phyloP scores from a whole-genome alignment of 169 alveolate species.

The Plasmodium cynomolgi region DNA sequence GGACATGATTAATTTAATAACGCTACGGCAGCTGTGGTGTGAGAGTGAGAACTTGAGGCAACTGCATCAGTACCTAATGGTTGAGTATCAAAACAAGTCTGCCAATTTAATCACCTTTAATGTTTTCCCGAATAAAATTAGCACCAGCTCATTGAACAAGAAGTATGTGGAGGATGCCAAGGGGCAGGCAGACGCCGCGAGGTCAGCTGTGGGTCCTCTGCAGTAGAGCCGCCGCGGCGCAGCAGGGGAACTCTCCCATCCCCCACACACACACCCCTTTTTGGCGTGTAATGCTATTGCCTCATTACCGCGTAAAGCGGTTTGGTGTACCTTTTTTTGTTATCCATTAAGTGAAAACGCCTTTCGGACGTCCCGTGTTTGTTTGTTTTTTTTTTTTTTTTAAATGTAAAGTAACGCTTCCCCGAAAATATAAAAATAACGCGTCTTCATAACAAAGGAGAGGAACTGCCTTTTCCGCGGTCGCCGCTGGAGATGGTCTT shows the following conservation, averaged over 20 bases:
- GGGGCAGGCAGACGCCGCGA: background rate
- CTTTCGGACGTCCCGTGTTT: background rate
- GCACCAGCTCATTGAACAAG: constrained; percentile 4
- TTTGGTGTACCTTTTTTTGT: constrained; percentile 2
- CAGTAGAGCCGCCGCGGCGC: background rate
- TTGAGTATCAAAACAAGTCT: constrained; percentile 63
- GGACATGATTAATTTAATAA: constrained; percentile 67
- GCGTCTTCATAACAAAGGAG: background rate
- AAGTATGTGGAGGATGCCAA: constrained; percentile 21
- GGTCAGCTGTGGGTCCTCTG: background rate
- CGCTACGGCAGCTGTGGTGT: constrained; percentile 70
- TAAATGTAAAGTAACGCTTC: constrained; percentile 11
- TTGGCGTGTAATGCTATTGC: too few species aligned
- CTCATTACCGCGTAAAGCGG: background rate
- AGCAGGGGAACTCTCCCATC: background rate
- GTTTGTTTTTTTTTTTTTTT: background rate
- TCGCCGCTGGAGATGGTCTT: background rate
- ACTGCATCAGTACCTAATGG: constrained; percentile 35
- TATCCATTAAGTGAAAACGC: background rate
- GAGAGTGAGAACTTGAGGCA: constrained; percentile 54
- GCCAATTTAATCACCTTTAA: constrained; percentile 55
- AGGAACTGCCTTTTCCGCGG: background rate
- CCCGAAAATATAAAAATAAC: background rate
- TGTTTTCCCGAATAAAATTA: background rate
- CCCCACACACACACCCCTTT: background rate